Evolutionary conservation across 2,329 filamentous ascomycete species (phyloP).

Genomic region (Akanthomyces dipterigenus): DNA sequence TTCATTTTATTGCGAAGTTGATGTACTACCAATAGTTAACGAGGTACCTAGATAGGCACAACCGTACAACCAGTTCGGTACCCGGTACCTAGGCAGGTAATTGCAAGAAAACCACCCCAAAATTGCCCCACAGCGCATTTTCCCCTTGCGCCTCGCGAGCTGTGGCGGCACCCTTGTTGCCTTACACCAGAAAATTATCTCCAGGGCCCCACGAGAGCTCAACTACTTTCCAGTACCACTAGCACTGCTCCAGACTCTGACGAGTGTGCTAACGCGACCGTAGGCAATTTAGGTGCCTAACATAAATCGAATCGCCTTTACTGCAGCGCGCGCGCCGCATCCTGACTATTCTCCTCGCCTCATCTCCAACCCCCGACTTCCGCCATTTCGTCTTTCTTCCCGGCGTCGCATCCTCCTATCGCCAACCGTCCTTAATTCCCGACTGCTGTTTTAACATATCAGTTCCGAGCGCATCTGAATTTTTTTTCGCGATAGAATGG

Average conservation of each 20-base stretch:
- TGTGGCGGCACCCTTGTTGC: not conserved
- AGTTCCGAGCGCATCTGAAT: constrained; percentile 17
- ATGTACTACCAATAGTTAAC: too few relatives aligned
- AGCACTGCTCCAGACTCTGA: not conserved
- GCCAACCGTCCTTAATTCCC: constrained; percentile 7
- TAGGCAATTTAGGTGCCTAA: too few relatives aligned
- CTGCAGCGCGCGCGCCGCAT: constrained; percentile 7
- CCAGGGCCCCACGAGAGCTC: constrained; percentile 11
- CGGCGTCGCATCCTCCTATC: constrained; percentile 10
- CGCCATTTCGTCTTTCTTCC: constrained; percentile 6
- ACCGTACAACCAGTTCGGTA: too few relatives aligned
- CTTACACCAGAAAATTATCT: constrained; percentile 14
- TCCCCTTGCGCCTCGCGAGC: not conserved
- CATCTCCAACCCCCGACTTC: constrained; percentile 8
- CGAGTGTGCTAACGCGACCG: not conserved
- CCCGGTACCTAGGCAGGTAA: not conserved
- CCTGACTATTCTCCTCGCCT: constrained; percentile 11
- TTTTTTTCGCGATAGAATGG: constrained; percentile 32
- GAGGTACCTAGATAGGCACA: too few relatives aligned
- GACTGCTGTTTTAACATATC: not conserved
- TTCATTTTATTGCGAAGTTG: too few relatives aligned
- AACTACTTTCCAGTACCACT: too few relatives aligned
- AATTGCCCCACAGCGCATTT: not conserved
- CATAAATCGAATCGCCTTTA: constrained; percentile 2
- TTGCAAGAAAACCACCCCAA: not conserved